Conservation (phyloP, 371 early-diverging fungal species). For the Chytridiales sp. region DNA sequence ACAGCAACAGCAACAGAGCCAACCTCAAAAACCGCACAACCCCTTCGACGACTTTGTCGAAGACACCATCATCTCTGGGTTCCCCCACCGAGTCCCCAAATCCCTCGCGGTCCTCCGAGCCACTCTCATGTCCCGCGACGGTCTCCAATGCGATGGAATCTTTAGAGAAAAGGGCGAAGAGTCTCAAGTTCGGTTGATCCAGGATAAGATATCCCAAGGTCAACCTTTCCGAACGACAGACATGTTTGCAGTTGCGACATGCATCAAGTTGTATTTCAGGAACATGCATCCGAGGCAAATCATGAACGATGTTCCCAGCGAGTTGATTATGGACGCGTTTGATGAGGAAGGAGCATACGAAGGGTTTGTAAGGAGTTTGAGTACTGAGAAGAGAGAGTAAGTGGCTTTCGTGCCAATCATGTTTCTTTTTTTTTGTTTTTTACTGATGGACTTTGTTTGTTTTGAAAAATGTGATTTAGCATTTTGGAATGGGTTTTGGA, state of each 20-base stretch:
- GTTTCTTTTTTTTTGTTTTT: not conserved
- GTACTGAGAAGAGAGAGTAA: constrained; percentile 18
- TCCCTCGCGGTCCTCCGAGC: constrained; percentile 13
- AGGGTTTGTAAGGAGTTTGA: constrained; percentile 3
- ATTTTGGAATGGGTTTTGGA: constrained; percentile 31
- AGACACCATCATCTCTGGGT: constrained; percentile 22
- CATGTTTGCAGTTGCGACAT: constrained; percentile 12
- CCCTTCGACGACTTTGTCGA: not conserved
- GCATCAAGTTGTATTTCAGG: constrained; percentile 20
- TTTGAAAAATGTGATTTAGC: not conserved
- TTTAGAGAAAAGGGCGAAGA: constrained; percentile 16
- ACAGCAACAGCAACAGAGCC: constrained; percentile 1
- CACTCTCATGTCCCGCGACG: constrained; percentile 14
- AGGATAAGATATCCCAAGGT: constrained; percentile 4
- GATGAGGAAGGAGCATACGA: constrained; percentile 13
- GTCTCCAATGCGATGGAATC: constrained; percentile 1
- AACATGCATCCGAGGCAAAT: constrained; percentile 16
- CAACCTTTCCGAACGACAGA: constrained; percentile 8
- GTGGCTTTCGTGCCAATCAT: too few species aligned
- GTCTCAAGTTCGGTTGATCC: constrained; percentile 10
- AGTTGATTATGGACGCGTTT: constrained; percentile 16
- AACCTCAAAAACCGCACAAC: not conserved
- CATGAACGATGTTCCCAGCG: constrained; percentile 16
- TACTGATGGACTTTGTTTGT: not conserved
- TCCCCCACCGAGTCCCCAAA: constrained; percentile 17